These are phyloP conservation scores for Ruellia speciosa DNA, from an alignment of 305 asterid genomes.

Conservation along the genomic window DNA sequence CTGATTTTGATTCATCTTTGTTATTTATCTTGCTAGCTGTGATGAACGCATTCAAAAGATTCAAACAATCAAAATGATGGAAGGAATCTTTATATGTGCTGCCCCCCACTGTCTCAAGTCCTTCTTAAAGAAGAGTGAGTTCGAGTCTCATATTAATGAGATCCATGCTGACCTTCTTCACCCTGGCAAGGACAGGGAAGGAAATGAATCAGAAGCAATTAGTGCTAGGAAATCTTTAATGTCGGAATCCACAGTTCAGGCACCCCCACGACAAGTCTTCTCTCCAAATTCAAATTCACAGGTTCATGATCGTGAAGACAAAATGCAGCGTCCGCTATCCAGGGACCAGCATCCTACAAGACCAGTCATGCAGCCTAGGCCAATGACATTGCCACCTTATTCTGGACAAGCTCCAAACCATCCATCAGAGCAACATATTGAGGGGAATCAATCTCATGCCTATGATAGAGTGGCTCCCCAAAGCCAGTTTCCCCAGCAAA, in stretches of 20 bases:
- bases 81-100: constrained; percentile 74
- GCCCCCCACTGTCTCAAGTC: constrained; percentile 94
- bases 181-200: constrained; percentile 47
- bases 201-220: constrained; percentile 58
- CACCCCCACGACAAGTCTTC: constrained; percentile 48
- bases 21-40: constrained; percentile 43
- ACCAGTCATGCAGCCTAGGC: constrained; percentile 46
- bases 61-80: constrained; percentile 94
- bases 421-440: constrained; percentile 54
- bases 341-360: constrained; percentile 54
- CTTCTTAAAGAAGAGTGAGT: constrained; percentile 70
- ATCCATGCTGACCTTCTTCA: constrained; percentile 59
- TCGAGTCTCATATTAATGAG: constrained; percentile 55
- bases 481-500: constrained; percentile 60
- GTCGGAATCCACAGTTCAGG: constrained; percentile 92
- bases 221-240: constrained; percentile 60
- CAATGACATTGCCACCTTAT: constrained; percentile 37
- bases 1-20: constrained; percentile 10
- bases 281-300: constrained; percentile 63
- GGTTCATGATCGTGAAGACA: constrained; percentile 53
- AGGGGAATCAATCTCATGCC: constrained; percentile 42
- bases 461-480: constrained; percentile 53
- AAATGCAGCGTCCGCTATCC: constrained; percentile 39
- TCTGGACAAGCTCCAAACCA: constrained; percentile 52
- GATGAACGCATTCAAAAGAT: constrained; percentile 87